A percentile compares a stretch with the other conserved stretches of the same genome.
Evolutionary conservation across 2,329 filamentous ascomycete genomes (phyloP).

Genomic region (Beauveria rudraprayagi): DNA sequence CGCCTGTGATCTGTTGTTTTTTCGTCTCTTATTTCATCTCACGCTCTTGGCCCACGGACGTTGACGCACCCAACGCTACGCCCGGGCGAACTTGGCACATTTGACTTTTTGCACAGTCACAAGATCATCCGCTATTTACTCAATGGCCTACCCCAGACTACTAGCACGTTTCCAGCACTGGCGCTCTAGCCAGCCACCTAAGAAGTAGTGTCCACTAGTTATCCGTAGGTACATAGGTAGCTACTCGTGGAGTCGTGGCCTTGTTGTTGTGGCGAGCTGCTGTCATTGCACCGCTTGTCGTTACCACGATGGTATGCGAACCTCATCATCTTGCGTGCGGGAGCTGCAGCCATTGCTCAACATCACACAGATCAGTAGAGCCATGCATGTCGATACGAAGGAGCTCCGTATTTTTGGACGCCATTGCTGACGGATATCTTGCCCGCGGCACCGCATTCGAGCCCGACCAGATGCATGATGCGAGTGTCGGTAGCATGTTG

Average conservation of each 20-base stretch:
- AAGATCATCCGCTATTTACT: neutral
- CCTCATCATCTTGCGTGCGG: neutral
- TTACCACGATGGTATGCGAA: neutral
- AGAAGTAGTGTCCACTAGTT: neutral
- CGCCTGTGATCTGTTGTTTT: no score
- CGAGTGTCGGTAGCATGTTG: neutral
- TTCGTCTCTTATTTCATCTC: no score
- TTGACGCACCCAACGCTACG: no score
- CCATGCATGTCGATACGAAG: neutral
- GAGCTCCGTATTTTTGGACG: neutral
- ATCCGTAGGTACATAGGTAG: neutral
- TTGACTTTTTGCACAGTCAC: neutral
- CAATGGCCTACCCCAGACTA: constrained; percentile 3
- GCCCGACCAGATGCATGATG: neutral
- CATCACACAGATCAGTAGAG: neutral
- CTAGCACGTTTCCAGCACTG: neutral
- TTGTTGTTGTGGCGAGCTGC: neutral
- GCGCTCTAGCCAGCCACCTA: no score
- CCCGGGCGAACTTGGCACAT: no score
- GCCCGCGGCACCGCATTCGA: neutral
- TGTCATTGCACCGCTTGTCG: neutral
- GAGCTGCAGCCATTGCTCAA: neutral
- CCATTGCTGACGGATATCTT: neutral
- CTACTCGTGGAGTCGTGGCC: no score
- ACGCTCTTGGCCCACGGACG: neutral